Base-by-base conservation (phyloP, 306 rosid genomes). In the Gleditsia sinensis region DNA sequence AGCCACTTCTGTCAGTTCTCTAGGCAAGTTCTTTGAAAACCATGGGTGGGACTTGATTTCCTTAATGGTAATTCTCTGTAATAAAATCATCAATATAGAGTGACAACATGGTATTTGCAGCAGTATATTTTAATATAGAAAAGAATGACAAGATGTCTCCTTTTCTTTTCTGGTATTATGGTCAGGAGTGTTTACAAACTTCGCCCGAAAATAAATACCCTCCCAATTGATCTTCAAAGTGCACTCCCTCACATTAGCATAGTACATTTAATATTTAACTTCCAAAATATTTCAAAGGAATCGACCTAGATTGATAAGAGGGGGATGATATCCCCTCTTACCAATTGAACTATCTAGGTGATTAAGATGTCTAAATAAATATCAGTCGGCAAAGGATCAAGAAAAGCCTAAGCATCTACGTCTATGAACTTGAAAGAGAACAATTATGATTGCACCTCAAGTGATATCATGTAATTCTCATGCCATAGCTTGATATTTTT, bases 31-130 rank as follows among this genome's bases (percentile, higher is more conserved):
- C 87, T 88, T 91, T 30, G 86, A 57, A 80, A 91, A 91, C 96
- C 96, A 91, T 13, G 94, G 94, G 57, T 91, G 93, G 54, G 76
- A 79, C 90, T 91, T 91, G 83, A 91, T 86, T 66, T 91, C 96
- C 82, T 86, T 91, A 51, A 91, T 91, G 65, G 86, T 85, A 80
- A 86, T 85, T 80, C 96, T 85, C 96, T 91, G 88, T 59, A 59
- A 42, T 71, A 67, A 0, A 84, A 83, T 55, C 49, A 36, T n/a
- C 49, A 39, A 77, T 60, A 66, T 58, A 49, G 73, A 81, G 67
- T 73, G 40, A 72, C 5, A 19, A 54, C 28, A 37, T 8, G 23
- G 5, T 17, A 34, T 36, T 13, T 20, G 24, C 13, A 25, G 62
- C 48, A 71, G 58, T 57, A 84, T 61, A 77, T 65, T 50, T 42